Conservation (phyloP, 371 early-diverging fungal genomes). For the Mortierella sp. region DNA sequence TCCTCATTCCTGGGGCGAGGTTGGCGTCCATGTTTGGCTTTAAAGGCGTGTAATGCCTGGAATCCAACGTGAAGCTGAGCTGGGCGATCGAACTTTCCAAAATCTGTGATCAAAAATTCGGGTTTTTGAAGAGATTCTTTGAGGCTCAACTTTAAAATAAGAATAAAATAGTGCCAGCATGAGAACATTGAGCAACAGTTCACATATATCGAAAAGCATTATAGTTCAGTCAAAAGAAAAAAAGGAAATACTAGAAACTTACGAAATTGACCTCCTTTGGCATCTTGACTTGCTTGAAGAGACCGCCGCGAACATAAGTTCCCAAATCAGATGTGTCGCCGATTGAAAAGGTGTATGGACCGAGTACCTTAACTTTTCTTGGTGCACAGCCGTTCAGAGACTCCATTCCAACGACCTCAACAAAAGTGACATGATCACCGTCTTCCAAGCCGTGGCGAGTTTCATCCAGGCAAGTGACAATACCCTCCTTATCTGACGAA, state of each 20-base stretch:
- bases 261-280: slow-evolving; percentile 88
- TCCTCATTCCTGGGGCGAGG: slow-evolving; percentile 79
- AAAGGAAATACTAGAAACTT: slow-evolving; percentile 45
- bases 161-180: background rate
- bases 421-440: slow-evolving; percentile 96
- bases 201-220: background rate
- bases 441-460: slow-evolving; percentile 97
- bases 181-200: background rate
- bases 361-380: slow-evolving; percentile 86
- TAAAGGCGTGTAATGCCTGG: slow-evolving; percentile 91
- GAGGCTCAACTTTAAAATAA: slow-evolving; percentile 71
- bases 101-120: slow-evolving; percentile 92
- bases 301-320: slow-evolving; percentile 85
- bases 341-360: slow-evolving; percentile 96
- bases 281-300: slow-evolving; percentile 96
- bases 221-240: background rate
- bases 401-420: slow-evolving; percentile 94
- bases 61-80: slow-evolving; percentile 92
- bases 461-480: slow-evolving; percentile 97
- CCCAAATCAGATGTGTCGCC: slow-evolving; percentile 87
- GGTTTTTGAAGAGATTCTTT: slow-evolving; percentile 85
- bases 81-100: slow-evolving; percentile 97
- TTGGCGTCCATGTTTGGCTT: slow-evolving; percentile 66
- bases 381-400: slow-evolving; percentile 88
- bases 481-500: slow-evolving; percentile 83